Conservation (phyloP, 148 eudicot genomes). For the Salicornia ramosissima region DNA sequence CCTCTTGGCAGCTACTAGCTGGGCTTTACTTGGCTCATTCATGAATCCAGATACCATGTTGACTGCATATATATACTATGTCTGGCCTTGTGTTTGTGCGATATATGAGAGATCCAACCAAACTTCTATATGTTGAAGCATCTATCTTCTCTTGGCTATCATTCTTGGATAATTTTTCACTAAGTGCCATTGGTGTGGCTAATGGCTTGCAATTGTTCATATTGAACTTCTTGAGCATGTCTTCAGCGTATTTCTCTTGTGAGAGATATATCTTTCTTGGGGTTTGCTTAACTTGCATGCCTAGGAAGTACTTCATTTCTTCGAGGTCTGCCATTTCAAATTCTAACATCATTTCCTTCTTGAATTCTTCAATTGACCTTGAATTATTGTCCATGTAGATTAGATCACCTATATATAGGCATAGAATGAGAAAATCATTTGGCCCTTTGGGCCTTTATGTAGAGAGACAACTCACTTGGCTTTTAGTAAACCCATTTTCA, state of each 20-base stretch:
- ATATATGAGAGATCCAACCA: too few species aligned
- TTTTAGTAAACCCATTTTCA: too few species aligned
- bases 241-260: too few species aligned
- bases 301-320: neutral
- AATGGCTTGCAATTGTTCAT: neutral
- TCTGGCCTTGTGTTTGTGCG: too few species aligned
- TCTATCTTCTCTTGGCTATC: neutral
- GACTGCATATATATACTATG: too few species aligned
- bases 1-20: too few species aligned
- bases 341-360: neutral
- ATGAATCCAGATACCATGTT: too few species aligned
- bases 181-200: neutral
- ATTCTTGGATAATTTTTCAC: too few species aligned
- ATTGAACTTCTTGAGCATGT: too few species aligned
- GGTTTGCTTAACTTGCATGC: neutral
- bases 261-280: neutral
- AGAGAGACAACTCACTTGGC: neutral
- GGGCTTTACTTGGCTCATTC: too few species aligned
- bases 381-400: too few species aligned
- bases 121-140: neutral
- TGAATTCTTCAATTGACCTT: neutral
- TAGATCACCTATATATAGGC: neutral
- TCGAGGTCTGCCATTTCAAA: neutral
- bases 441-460: slow-evolving; percentile 2
- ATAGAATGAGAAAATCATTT: neutral